Conservation (phyloP, 306 rosid species). For the Trifolium dubium region DNA sequence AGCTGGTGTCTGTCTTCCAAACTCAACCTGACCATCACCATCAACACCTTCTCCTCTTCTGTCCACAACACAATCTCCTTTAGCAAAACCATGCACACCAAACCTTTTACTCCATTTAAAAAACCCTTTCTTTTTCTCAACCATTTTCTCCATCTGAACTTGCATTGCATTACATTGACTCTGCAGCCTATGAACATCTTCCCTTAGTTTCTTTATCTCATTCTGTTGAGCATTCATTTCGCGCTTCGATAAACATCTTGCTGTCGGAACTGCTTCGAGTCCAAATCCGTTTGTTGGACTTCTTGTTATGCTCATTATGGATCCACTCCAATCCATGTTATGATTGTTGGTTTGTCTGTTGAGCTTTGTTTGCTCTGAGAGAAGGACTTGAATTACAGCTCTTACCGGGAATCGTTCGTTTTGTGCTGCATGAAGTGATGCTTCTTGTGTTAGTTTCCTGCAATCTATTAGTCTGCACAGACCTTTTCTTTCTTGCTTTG, state of each 20-base stretch:
- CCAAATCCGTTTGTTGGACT: conserved; percentile 59
- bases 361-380: conserved; percentile 70
- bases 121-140: conserved; percentile 57
- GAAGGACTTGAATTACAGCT: conserved; percentile 85
- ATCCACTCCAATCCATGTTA: conserved; percentile 76
- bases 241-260: conserved; percentile 68
- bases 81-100: conserved; percentile 45
- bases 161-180: conserved; percentile 72
- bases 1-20: conserved; percentile 60
- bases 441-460: conserved; percentile 82
- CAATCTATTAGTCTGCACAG: conserved; percentile 78
- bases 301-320: conserved; percentile 54
- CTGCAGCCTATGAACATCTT: conserved; percentile 74
- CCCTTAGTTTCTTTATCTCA: conserved; percentile 76
- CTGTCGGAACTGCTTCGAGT: conserved; percentile 37
- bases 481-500: conserved; percentile 85
- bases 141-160: conserved; percentile 64
- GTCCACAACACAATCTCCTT: conserved; percentile 29
- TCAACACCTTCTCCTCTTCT: conserved; percentile 40
- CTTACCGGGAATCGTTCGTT: conserved; percentile 89
- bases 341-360: conserved; percentile 44
- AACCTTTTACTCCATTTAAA: conserved; percentile 76
- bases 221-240: conserved; percentile 64
- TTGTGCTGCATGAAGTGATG: conserved; percentile 89
- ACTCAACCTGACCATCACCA: conserved; percentile 47